Percentiles rank a stretch among this genome's conserved stretches.
Evolutionary conservation across 257 asterid species (phyloP).

Genomic region (Solanum appendiculatum): DNA sequence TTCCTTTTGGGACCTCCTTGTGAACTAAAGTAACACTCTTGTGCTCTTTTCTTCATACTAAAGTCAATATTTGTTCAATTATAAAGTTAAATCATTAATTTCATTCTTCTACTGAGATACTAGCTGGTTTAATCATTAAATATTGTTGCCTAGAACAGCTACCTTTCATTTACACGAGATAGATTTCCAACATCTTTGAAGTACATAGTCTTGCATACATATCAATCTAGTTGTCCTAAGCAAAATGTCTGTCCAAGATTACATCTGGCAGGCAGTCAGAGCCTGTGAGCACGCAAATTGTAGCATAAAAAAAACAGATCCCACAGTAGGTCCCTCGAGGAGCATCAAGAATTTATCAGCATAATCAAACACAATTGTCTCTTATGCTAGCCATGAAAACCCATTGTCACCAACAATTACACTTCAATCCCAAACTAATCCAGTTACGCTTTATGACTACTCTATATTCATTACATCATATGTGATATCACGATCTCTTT

Average conservation of each 20-base stretch:
- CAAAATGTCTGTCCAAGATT: not conserved
- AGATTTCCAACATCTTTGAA: not conserved
- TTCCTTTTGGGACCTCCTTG: not conserved
- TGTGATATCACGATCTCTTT: no score
- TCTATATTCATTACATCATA: no score
- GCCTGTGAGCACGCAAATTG: not conserved
- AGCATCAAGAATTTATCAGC: not conserved
- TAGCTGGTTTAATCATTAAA: not conserved
- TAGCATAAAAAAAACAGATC: not conserved
- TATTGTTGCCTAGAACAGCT: not conserved
- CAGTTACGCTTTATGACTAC: no score
- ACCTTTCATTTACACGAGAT: not conserved
- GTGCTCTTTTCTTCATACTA: not conserved
- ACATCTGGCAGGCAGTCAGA: not conserved
- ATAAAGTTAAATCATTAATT: not conserved
- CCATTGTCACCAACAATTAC: not conserved
- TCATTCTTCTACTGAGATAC: not conserved
- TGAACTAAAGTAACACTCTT: not conserved
- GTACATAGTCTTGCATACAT: not conserved
- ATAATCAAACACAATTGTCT: not conserved
- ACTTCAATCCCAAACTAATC: no score
- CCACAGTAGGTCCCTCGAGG: not conserved
- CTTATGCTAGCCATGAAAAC: not conserved
- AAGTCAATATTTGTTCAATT: not conserved
- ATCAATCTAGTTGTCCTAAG: not conserved